phyloP scores from a whole-genome alignment of 1,139 yeast genomes.

The Sugiyamaella xylanicola region DNA sequence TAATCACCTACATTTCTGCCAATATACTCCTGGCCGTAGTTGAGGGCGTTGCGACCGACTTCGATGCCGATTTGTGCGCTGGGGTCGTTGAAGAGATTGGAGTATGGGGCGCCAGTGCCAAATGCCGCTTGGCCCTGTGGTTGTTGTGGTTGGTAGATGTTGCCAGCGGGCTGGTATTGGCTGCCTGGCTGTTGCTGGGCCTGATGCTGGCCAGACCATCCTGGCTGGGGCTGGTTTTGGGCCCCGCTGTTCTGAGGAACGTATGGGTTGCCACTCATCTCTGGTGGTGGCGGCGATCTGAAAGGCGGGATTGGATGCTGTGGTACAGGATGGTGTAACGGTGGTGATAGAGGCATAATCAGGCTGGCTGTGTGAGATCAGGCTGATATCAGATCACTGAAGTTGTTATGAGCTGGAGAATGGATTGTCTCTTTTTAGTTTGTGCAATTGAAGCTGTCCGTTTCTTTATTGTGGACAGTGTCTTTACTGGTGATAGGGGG shows the following conservation, averaged over 20 bases:
- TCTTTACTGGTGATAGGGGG: not conserved
- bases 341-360: slow-evolving; percentile 39
- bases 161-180: slow-evolving; percentile 18
- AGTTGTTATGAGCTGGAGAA: too few species aligned
- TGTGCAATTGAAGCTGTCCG: not conserved
- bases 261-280: slow-evolving; percentile 30
- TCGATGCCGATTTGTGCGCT: slow-evolving; percentile 85
- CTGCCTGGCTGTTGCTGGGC: slow-evolving; percentile 14
- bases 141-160: slow-evolving; percentile 17
- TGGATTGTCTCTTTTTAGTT: too few species aligned
- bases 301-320: slow-evolving; percentile 49
- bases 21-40: slow-evolving; percentile 66
- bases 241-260: slow-evolving; percentile 21
- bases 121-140: slow-evolving; percentile 20
- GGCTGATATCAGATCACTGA: too few species aligned
- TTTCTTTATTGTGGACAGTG: not conserved
- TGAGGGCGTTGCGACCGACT: slow-evolving; percentile 82
- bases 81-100: slow-evolving; percentile 69
- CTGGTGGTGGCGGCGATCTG: slow-evolving; percentile 43
- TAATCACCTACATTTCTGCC: slow-evolving; percentile 60
- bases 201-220: slow-evolving; percentile 16
- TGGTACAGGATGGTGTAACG: slow-evolving; percentile 51
- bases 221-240: slow-evolving; percentile 18
- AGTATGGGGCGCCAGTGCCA: slow-evolving; percentile 30
- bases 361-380: not conserved